These are phyloP conservation scores for Phytophthora cactorum DNA, from an alignment of 352 stramenopile genomes.

Conservation along the genomic window DNA sequence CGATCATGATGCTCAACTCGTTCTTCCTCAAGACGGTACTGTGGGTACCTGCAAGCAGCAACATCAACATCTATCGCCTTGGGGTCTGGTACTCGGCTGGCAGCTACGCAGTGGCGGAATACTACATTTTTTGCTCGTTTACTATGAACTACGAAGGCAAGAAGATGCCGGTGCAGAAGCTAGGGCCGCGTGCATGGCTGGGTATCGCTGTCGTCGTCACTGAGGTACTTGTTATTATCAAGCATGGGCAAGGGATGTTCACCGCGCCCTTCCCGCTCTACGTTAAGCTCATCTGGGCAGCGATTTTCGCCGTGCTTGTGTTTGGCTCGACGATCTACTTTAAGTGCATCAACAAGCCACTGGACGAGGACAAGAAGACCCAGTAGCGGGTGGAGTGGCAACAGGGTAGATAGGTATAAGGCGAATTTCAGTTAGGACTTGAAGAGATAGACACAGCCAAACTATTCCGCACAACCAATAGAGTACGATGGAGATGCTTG, in stretches of 20 bases:
- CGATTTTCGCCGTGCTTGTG: conserved; percentile 78
- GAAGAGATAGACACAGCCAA: conserved; percentile 13
- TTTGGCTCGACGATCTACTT: conserved; percentile 89
- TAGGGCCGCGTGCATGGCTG: conserved; percentile 84
- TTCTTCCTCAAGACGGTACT: conserved; percentile 96
- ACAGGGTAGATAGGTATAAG: neutral
- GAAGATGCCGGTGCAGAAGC: conserved; percentile 76
- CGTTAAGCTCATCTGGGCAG: conserved; percentile 82
- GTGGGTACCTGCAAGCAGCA: conserved; percentile 86
- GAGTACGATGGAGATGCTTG: neutral
- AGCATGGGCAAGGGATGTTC: conserved; percentile 89
- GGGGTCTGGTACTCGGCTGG: conserved; percentile 86
- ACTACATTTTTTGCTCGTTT: conserved; percentile 91
- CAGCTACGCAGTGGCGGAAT: conserved; percentile 89
- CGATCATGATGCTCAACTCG: conserved; percentile 95
- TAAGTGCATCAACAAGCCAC: conserved; percentile 65
- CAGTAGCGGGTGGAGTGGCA: conserved; percentile 27
- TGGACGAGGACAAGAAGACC: conserved; percentile 42
- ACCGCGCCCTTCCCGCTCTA: conserved; percentile 84
- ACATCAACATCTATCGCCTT: conserved; percentile 83
- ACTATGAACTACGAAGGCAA: conserved; percentile 68
- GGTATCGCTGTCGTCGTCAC: conserved; percentile 79
- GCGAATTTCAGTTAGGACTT: conserved; percentile 10
- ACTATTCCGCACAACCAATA: conserved; percentile 19
- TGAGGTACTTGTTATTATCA: conserved; percentile 83